Conservation (phyloP, 345 rosid species). For the Acer yangbiense region DNA sequence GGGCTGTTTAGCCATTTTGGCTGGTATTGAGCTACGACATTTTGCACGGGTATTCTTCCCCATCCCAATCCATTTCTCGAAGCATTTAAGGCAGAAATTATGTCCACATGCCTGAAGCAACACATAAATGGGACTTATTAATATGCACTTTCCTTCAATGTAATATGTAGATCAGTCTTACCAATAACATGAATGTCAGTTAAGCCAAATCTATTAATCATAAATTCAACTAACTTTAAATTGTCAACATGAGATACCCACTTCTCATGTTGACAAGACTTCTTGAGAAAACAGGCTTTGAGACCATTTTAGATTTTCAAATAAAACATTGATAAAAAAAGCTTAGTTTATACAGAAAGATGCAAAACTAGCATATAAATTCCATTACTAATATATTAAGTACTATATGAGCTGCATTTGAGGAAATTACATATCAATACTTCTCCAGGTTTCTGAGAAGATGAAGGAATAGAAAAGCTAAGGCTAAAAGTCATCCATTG, state of each 20-base stretch:
- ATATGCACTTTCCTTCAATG: background rate
- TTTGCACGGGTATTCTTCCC: slow-evolving; percentile 54
- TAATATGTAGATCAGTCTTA: background rate
- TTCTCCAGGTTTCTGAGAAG: too few species aligned
- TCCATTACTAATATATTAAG: background rate
- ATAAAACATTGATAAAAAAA: background rate
- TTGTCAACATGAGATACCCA: background rate
- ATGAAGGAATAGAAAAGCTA: too few species aligned
- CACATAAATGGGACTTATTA: slow-evolving; percentile 11
- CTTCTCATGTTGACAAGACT: background rate
- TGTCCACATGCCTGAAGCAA: slow-evolving; percentile 69
- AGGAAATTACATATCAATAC: background rate
- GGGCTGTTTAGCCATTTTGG: slow-evolving; percentile 54
- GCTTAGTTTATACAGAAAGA: background rate
- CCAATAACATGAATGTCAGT: background rate
- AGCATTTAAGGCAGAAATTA: slow-evolving; percentile 68
- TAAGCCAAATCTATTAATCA: background rate
- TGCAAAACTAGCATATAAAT: background rate
- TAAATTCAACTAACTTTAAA: background rate
- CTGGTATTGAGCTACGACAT: slow-evolving; percentile 49
- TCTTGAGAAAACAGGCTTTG: background rate
- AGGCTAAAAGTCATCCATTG: background rate
- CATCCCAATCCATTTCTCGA: slow-evolving; percentile 58
- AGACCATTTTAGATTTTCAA: background rate
- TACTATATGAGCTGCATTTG: background rate